Base-by-base conservation (phyloP, 306 rosid species). In the Chamaecrista fasciculata region DNA sequence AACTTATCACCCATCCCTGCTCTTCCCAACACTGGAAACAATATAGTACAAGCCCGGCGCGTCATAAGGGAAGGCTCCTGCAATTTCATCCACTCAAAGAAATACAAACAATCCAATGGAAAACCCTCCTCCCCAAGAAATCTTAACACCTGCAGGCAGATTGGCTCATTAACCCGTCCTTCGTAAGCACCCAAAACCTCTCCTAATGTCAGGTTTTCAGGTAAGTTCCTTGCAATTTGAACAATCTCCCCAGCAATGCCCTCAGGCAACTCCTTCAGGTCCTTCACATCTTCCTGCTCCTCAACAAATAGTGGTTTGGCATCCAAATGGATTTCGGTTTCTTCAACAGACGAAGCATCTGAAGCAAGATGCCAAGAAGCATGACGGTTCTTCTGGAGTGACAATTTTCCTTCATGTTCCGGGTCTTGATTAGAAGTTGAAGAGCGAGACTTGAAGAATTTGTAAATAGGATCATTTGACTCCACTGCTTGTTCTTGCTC, bases 61-160 rank as follows among this genome's bases (percentile, higher is more conserved):
- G 94, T 80, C 43, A 90, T 76, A 23, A 88, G 80, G 8, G 80
- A 75, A 29, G 87, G 89, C 49, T 94, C 96, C 73, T 86, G 94
- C 69, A 83, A 61, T 61, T 87, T 79, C 97, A 90, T 94, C 98
- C 98, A 94, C 83, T 83, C 97, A 74, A 82, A 94, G 62, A 94
- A 90, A 72, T 86, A 82, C 86, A 93, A 76, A 67, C 92, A 93
- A 71, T 78, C 67, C 59, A 77, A 14, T 28, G 83, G 24, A 42
- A 86, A 79, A 0, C 82, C 66, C 46, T 88, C 89, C 73, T 79
- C 64, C 28, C 87, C 87, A 83, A 90, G 81, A 52, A 76, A 33
- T 58, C 69, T 78, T 74, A 93, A 74, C 69, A 89, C 86, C 74
- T 86, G 79, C 77, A 80, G 48, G 9, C 95, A 88, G 67, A 85